A percentile compares a stretch with the other conserved stretches of the same genome.
These are phyloP conservation scores for Vicia villosa DNA, from an alignment of 306 rosid genomes.

Conservation along the genomic window DNA sequence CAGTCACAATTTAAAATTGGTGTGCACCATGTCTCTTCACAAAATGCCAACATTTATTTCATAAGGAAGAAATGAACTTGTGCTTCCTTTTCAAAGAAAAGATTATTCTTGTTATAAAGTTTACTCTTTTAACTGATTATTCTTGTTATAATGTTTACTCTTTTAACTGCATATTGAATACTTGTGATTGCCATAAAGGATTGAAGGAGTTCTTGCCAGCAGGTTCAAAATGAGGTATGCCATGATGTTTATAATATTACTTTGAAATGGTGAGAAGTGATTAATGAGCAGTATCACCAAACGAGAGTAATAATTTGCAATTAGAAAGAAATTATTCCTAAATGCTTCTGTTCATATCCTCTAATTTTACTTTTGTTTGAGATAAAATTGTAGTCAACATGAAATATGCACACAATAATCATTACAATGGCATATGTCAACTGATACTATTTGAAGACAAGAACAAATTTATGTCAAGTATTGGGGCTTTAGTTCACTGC, in stretches of 20 bases:
- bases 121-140: not conserved
- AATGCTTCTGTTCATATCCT: constrained; percentile 3
- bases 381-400: not conserved
- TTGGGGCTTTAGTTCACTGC: constrained; percentile 19
- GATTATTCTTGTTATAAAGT: not conserved
- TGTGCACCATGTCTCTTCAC: not conserved
- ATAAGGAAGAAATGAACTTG: not conserved
- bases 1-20: too few relatives aligned
- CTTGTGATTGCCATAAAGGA: not conserved
- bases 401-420: not conserved
- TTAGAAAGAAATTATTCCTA: not conserved
- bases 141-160: not conserved
- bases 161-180: not conserved
- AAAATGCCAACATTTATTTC: too few relatives aligned
- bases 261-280: constrained; percentile 14
- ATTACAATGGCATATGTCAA: not conserved
- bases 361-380: not conserved
- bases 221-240: constrained; percentile 71
- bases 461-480: constrained; percentile 3
- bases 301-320: not conserved
- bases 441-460: constrained; percentile 20
- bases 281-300: not conserved
- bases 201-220: not conserved
- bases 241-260: not conserved
- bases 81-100: not conserved